phyloP scores from a whole-genome alignment of 371 early-diverging fungal genomes.

The Saksenaea vasiformis region DNA sequence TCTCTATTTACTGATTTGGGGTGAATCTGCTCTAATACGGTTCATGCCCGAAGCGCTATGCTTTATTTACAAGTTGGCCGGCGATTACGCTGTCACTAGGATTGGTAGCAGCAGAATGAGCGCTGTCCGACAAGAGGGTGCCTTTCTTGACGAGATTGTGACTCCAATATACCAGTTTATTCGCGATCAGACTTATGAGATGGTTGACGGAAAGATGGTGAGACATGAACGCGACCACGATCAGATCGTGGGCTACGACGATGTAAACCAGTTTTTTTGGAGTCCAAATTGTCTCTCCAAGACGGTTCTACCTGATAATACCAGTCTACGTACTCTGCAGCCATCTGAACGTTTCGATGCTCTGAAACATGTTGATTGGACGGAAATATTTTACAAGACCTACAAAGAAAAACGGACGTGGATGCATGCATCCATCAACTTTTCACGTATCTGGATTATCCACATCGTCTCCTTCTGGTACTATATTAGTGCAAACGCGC shows the following conservation, averaged over 20 bases:
- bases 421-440: constrained; percentile 86
- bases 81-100: constrained; percentile 49
- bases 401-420: constrained; percentile 87
- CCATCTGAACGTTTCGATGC: constrained; percentile 68
- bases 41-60: constrained; percentile 82
- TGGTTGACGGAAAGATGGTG: constrained; percentile 68
- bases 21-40: constrained; percentile 82
- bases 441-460: constrained; percentile 86
- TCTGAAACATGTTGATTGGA: constrained; percentile 74
- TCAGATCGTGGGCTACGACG: constrained; percentile 83
- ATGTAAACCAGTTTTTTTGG: constrained; percentile 91
- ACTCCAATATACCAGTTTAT: constrained; percentile 80
- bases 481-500: constrained; percentile 76
- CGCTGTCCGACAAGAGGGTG: constrained; percentile 61
- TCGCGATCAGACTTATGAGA: constrained; percentile 77
- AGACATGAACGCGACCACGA: constrained; percentile 85
- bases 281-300: constrained; percentile 65
- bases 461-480: constrained; percentile 85
- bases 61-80: constrained; percentile 81
- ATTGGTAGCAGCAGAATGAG: constrained; percentile 22
- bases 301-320: constrained; percentile 58
- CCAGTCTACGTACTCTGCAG: constrained; percentile 59
- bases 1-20: constrained; percentile 85
- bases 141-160: constrained; percentile 71
- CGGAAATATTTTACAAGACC: constrained; percentile 75